Conservation (phyloP, 2,329 filamentous ascomycete species). For the Endothia cerciana region DNA sequence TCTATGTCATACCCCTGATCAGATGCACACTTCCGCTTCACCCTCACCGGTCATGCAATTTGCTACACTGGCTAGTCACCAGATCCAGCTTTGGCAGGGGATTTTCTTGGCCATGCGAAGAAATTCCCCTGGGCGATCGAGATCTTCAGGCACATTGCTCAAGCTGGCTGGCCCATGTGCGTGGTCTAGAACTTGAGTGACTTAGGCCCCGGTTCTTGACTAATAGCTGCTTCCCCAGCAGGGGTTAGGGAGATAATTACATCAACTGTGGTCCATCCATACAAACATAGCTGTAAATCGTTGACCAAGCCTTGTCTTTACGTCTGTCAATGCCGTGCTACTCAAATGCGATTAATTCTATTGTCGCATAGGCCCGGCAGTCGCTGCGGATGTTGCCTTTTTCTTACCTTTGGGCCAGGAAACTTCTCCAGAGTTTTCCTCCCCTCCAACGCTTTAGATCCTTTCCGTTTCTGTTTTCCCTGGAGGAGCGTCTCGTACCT, state of each 20-base stretch:
- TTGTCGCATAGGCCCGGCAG: neutral
- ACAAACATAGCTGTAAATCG: neutral
- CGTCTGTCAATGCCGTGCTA: neutral
- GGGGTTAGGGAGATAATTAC: neutral
- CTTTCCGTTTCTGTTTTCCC: neutral
- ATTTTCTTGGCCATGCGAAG: constrained; percentile 7
- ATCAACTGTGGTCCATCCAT: neutral
- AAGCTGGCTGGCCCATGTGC: neutral
- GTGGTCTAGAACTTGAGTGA: neutral
- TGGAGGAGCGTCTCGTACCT: neutral
- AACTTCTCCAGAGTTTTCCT: too few relatives aligned
- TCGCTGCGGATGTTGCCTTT: neutral
- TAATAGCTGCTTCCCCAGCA: neutral
- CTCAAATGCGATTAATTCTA: neutral
- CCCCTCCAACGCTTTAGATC: neutral
- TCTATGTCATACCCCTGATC: constrained; percentile 14
- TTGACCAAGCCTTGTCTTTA: neutral
- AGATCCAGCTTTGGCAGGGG: constrained; percentile 14
- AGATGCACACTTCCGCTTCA: neutral
- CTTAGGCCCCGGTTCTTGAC: too few relatives aligned
- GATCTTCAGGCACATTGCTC: constrained; percentile 12
- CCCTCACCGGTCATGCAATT: neutral
- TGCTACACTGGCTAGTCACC: constrained; percentile 1
- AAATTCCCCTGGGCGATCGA: constrained; percentile 18
- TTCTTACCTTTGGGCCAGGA: neutral